Evolutionary conservation across 768 basidiomycete genomes (phyloP).

Genomic region (Boletus coccyginus): DNA sequence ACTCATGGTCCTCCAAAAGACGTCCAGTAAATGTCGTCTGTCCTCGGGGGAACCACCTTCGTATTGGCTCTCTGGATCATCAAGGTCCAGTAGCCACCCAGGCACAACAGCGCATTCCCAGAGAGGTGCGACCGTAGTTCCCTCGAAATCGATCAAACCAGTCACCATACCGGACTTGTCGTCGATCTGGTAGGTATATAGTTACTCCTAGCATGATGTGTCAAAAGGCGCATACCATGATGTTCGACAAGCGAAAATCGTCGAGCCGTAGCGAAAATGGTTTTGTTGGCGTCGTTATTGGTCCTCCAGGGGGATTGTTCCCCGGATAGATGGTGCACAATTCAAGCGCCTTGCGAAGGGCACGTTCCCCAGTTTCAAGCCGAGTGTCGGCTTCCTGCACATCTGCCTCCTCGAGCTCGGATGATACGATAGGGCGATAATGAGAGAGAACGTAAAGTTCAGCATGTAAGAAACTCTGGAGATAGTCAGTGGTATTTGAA

Average conservation of each 20-base stretch:
- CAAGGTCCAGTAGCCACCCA: background rate
- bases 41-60: background rate
- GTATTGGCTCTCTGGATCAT: background rate
- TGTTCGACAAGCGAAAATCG: conserved; percentile 2
- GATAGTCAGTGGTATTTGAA: background rate
- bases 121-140: background rate
- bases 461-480: background rate
- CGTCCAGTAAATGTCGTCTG: background rate
- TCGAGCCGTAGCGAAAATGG: background rate
- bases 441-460: background rate
- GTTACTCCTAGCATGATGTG: background rate
- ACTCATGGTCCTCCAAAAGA: background rate
- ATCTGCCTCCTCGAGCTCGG: background rate
- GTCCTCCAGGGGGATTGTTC: background rate
- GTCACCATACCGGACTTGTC: background rate
- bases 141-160: background rate
- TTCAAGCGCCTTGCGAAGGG: background rate
- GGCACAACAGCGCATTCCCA: background rate
- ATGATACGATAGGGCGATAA: background rate
- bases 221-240: background rate
- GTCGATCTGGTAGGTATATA: background rate
- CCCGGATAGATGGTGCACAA: background rate
- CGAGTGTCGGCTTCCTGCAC: background rate
- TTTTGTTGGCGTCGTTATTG: background rate
- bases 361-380: background rate